Conservation (phyloP, 805 yeast genomes). For the Priceomyces medius region DNA sequence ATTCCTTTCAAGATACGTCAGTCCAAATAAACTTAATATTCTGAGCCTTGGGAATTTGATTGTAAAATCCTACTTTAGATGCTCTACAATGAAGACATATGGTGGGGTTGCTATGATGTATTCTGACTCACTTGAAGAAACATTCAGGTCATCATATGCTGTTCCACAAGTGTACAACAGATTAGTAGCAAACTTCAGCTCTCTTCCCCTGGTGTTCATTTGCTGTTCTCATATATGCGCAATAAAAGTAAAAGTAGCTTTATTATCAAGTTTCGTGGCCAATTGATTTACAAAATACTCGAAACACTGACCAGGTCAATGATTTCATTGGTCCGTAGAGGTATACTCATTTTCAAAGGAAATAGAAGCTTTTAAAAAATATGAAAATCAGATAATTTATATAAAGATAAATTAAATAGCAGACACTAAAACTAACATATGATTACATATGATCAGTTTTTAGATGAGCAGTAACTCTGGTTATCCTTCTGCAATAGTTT, state of each 20-base stretch:
- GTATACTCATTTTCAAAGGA: no score
- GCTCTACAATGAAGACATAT: slow-evolving; percentile 17
- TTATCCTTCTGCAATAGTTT: slow-evolving; percentile 54
- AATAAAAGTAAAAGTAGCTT: no score
- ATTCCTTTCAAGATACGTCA: no score
- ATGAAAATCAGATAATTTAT: no score
- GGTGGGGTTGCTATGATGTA: slow-evolving; percentile 45
- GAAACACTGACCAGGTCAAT: no score
- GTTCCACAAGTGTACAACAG: slow-evolving; percentile 43
- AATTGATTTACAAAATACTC: no score
- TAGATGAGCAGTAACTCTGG: slow-evolving; percentile 6
- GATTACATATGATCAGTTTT: no score
- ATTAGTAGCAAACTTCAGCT: slow-evolving; percentile 39
- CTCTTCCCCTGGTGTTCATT: slow-evolving; percentile 44
- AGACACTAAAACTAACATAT: no score
- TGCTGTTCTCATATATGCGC: slow-evolving; percentile 44
- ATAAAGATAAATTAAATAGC: no score
- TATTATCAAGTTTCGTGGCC: no score
- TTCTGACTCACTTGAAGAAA: slow-evolving; percentile 34
- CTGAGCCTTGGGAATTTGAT: slow-evolving; percentile 1
- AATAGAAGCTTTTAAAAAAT: no score
- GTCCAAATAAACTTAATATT: background rate
- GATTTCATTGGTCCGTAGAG: no score
- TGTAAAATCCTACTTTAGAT: slow-evolving; percentile 21
- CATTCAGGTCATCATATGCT: slow-evolving; percentile 42